Evolutionary conservation across 345 rosid species (phyloP).

Genomic region (Salix suchowensis): DNA sequence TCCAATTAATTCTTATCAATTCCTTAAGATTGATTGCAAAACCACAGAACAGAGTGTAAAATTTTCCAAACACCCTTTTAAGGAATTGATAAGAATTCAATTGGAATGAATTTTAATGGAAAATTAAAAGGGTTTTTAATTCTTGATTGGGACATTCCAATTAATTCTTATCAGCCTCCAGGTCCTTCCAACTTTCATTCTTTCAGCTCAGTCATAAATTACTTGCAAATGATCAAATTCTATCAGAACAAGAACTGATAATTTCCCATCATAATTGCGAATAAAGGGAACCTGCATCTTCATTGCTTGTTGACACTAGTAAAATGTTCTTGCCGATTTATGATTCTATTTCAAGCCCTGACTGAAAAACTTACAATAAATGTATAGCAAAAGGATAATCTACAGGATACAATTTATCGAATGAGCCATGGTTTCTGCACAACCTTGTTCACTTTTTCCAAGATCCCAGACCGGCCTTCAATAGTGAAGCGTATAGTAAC

Average conservation of each 20-base stretch:
- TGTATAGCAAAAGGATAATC: background rate
- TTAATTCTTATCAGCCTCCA: background rate
- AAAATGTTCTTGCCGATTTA: background rate
- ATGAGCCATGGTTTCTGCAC: background rate
- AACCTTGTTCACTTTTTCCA: conserved; percentile 20
- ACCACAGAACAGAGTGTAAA: background rate
- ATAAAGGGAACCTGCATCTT: background rate
- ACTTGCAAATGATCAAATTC: background rate
- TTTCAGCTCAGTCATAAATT: background rate
- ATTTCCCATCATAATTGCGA: background rate
- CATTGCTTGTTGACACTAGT: background rate
- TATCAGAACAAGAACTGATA: background rate
- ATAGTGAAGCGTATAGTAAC: conserved; percentile 60
- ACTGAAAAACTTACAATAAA: background rate
- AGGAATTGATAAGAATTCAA: too few relatives aligned
- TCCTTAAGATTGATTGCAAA: background rate
- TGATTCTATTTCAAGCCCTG: background rate
- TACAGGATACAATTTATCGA: background rate
- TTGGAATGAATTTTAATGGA: too few relatives aligned
- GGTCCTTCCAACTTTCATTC: background rate
- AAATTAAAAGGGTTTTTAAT: too few relatives aligned
- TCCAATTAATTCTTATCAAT: background rate
- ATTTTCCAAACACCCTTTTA: too few relatives aligned
- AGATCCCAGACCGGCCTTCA: conserved; percentile 46
- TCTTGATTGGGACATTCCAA: too few relatives aligned